A percentile compares a stretch with the other conserved stretches of the same genome.
Conservation (phyloP, 805 yeast species). For the Metschnikowia arizonensis region DNA sequence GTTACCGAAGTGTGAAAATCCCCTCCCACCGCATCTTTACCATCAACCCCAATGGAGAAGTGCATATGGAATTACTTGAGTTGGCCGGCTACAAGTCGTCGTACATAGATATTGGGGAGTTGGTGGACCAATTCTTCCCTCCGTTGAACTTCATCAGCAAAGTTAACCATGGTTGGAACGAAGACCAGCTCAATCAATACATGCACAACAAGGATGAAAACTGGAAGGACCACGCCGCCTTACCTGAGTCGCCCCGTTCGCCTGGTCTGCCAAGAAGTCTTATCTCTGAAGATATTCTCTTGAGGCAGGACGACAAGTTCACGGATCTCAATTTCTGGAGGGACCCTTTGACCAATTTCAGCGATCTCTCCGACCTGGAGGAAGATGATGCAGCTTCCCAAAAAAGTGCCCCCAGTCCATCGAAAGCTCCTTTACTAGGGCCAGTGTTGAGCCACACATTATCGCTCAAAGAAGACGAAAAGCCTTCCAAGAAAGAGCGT, state of each 20-base stretch:
- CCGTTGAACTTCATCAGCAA: constrained; percentile 46
- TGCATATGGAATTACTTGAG: constrained; percentile 92
- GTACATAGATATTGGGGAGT: constrained; percentile 83
- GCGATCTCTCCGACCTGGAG: constrained; percentile 55
- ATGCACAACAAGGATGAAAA: constrained; percentile 20
- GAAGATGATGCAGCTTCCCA: constrained; percentile 23
- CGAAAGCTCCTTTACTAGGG: constrained; percentile 1
- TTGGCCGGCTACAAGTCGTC: constrained; percentile 88
- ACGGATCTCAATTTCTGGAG: constrained; percentile 93
- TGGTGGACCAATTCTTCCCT: constrained; percentile 97
- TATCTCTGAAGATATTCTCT: constrained; percentile 23
- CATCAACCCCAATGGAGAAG: constrained; percentile 94
- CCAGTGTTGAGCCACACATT: constrained; percentile 10
- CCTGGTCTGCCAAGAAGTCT: constrained; percentile 23
- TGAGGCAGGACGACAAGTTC: constrained; percentile 54
- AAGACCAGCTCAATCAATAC: constrained; percentile 33
- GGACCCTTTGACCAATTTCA: constrained; percentile 64
- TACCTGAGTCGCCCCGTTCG: constrained; percentile 21
- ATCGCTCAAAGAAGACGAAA: constrained; percentile 2
- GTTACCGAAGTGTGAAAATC: constrained; percentile 88
- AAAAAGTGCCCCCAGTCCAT: constrained; percentile 7
- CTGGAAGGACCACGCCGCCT: constrained; percentile 8
- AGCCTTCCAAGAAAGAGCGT: constrained; percentile 21
- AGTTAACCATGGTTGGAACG: constrained; percentile 32
- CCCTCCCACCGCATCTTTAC: constrained; percentile 94